phyloP scores from a whole-genome alignment of 2,329 filamentous ascomycete species.

The Alternaria sp. region DNA sequence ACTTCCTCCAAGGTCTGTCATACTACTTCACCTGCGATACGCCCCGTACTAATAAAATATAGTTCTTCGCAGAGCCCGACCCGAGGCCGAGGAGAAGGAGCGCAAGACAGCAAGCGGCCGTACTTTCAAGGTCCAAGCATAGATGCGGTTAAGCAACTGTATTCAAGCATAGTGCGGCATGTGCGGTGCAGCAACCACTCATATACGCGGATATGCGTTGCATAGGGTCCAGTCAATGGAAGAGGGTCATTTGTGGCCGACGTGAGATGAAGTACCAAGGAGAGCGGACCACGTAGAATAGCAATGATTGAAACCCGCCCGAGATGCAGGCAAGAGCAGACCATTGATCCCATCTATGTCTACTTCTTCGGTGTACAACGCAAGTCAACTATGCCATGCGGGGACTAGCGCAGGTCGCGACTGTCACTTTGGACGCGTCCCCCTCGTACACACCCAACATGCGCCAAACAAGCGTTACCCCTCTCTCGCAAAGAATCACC shows the following conservation, averaged over 20 bases:
- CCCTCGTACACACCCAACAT: conserved; percentile 17
- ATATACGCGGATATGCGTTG: neutral
- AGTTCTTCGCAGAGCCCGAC: conserved; percentile 96
- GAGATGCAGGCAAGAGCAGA: neutral
- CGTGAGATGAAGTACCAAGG: neutral
- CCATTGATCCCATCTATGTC: neutral
- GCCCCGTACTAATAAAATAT: conserved; percentile 49
- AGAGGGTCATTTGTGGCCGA: neutral
- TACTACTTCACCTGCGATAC: neutral
- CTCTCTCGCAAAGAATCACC: conserved; percentile 11
- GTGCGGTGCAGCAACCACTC: neutral
- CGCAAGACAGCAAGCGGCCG: conserved; percentile 96
- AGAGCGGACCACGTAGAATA: conserved; percentile 2
- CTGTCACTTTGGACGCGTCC: conserved; percentile 31
- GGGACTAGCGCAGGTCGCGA: conserved; percentile 30
- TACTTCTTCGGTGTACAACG: neutral
- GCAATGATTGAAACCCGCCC: conserved; percentile 1
- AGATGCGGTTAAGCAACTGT: neutral
- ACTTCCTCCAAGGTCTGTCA: conserved; percentile 89
- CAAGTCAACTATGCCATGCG: conserved; percentile 5
- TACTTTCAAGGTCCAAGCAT: conserved; percentile 76
- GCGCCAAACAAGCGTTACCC: conserved; percentile 17
- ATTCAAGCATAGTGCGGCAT: neutral
- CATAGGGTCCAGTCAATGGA: neutral
- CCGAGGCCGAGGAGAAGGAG: conserved; percentile 96